phyloP scores from a whole-genome alignment of 1,284 basidiomycete genomes.

The Ganoderma boninense region DNA sequence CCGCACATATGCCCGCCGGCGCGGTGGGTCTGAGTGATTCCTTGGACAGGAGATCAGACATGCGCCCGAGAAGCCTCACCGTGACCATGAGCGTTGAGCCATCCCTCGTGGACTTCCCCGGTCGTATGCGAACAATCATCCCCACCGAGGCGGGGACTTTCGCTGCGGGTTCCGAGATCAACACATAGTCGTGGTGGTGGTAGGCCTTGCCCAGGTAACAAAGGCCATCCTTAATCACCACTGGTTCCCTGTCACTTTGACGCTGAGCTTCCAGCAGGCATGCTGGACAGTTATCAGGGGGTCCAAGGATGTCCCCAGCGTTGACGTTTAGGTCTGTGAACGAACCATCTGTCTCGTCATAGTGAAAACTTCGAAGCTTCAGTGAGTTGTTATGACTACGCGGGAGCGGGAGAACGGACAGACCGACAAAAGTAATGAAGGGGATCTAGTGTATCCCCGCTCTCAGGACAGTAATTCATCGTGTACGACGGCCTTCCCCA shows the following conservation, averaged over 20 bases:
- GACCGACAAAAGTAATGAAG: conserved; percentile 69
- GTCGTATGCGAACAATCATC: conserved; percentile 5
- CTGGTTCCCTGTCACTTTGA: conserved; percentile 37
- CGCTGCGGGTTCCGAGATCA: background rate
- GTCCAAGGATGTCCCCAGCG: conserved; percentile 21
- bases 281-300: conserved; percentile 59
- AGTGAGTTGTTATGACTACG: background rate
- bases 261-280: conserved; percentile 49
- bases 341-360: conserved; percentile 39
- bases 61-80: conserved; percentile 13
- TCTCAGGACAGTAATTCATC: conserved; percentile 4
- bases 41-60: conserved; percentile 6
- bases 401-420: conserved; percentile 22
- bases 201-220: conserved; percentile 45
- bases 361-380: conserved; percentile 24
- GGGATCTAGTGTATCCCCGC: conserved; percentile 10
- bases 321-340: conserved; percentile 43
- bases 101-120: background rate
- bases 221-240: conserved; percentile 47
- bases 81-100: background rate
- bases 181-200: background rate
- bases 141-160: conserved; percentile 4
- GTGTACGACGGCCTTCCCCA: conserved; percentile 55
- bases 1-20: conserved; percentile 23
- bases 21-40: conserved; percentile 28